These are phyloP conservation scores for Teratosphaeria pseudoeucalypti DNA, from an alignment of 2,329 filamentous ascomycete species.

Conservation along the genomic window DNA sequence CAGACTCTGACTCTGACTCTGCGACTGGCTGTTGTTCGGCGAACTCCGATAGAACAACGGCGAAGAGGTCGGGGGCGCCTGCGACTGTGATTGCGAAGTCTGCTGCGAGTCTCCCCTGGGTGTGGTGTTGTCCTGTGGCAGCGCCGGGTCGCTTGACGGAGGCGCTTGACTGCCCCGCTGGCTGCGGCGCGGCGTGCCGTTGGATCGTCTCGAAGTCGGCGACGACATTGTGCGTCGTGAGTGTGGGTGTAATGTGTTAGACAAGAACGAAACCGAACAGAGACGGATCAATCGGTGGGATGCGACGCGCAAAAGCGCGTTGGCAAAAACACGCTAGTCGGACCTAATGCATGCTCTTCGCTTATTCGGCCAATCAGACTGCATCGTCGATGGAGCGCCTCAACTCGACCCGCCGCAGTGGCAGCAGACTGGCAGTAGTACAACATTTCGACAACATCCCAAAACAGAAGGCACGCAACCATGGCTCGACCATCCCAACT, in stretches of 20 bases:
- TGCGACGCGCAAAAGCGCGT: neutral
- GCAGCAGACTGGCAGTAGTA: no score
- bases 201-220: neutral
- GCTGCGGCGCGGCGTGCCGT: conserved; percentile 14
- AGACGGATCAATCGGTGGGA: neutral
- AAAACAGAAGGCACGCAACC: conserved; percentile 6
- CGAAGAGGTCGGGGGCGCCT: conserved; percentile 49
- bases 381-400: neutral
- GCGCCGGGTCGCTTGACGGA: conserved; percentile 31
- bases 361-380: neutral
- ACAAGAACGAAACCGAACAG: neutral
- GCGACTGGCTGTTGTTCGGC: conserved; percentile 37
- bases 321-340: neutral
- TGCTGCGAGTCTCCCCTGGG: conserved; percentile 40
- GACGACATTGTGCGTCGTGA: neutral
- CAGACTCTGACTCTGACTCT: conserved; percentile 19
- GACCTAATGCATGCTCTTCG: neutral
- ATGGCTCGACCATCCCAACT: conserved; percentile 74
- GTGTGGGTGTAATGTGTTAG: neutral
- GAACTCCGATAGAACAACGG: conserved; percentile 68
- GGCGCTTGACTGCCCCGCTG: conserved; percentile 44
- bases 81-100: conserved; percentile 15
- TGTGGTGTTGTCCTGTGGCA: conserved; percentile 32
- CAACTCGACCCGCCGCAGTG: neutral
- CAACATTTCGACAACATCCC: neutral